phyloP scores from a whole-genome alignment of 805 yeast genomes.

The Saturnispora ahearnii region DNA sequence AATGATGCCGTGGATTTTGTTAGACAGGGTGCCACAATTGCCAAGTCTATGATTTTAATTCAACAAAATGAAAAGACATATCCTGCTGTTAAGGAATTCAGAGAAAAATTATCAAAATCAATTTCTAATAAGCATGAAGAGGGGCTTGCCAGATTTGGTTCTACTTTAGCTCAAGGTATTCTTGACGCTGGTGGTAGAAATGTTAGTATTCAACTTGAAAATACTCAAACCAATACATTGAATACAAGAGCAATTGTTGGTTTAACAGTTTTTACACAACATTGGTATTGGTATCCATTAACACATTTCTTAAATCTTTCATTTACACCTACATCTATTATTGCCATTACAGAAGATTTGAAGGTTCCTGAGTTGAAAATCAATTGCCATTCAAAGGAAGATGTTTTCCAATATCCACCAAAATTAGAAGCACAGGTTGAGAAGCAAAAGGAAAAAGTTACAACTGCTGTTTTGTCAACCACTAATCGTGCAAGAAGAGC shows the following conservation, averaged over 20 bases:
- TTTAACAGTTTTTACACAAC: conserved; percentile 78
- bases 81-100: conserved; percentile 73
- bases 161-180: conserved; percentile 93
- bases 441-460: conserved; percentile 79
- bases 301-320: conserved; percentile 89
- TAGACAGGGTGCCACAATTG: conserved; percentile 94
- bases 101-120: conserved; percentile 65
- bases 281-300: conserved; percentile 98
- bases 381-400: conserved; percentile 72
- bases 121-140: conserved; percentile 87
- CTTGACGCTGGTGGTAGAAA: conserved; percentile 98
- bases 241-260: conserved; percentile 92
- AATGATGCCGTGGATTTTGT: conserved; percentile 95
- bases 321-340: conserved; percentile 83
- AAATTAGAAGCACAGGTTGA: conserved; percentile 70
- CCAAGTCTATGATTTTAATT: conserved; percentile 82
- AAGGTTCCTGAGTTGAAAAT: conserved; percentile 78
- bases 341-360: conserved; percentile 79
- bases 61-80: conserved; percentile 75
- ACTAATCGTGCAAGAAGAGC: conserved; percentile 93
- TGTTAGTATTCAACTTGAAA: conserved; percentile 87
- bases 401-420: conserved; percentile 82
- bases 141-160: conserved; percentile 95
- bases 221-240: conserved; percentile 78
- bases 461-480: conserved; percentile 89